Conservation (phyloP, 441 rosid species). For the Melastoma candidum region DNA sequence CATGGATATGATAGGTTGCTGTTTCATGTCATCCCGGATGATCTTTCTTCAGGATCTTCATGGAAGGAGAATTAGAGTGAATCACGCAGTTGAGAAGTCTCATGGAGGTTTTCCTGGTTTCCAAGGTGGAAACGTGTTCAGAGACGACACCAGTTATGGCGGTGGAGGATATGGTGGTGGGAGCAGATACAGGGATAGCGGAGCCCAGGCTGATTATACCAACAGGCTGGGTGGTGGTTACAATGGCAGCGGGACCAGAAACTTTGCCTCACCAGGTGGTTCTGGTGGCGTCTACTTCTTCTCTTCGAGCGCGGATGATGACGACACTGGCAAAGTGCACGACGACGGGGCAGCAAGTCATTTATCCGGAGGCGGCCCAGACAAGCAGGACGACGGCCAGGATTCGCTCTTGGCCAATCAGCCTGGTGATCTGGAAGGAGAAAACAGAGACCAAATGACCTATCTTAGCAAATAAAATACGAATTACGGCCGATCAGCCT, state of each 20-base stretch:
- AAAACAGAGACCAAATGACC: too few relatives aligned
- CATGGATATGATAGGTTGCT: not conserved
- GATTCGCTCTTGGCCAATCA: too few relatives aligned
- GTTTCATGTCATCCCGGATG: not conserved
- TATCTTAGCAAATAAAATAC: too few relatives aligned
- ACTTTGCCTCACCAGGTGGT: not conserved
- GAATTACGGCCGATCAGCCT: too few relatives aligned
- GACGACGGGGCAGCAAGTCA: conserved; percentile 1
- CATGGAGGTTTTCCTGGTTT: conserved; percentile 5
- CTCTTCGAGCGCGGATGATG: conserved; percentile 1
- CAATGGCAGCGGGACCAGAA: not conserved
- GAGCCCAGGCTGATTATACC: not conserved
- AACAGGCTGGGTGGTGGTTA: conserved; percentile 3
- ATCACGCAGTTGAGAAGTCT: conserved; percentile 13
- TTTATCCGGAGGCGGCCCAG: too few relatives aligned
- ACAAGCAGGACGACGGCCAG: too few relatives aligned
- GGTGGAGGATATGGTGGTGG: conserved; percentile 1
- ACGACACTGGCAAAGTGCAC: not conserved
- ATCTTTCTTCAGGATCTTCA: conserved; percentile 13
- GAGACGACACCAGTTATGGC: not conserved
- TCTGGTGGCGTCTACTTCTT: not conserved
- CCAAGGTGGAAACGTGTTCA: conserved; percentile 1
- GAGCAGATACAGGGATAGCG: not conserved
- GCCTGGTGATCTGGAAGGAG: too few relatives aligned
- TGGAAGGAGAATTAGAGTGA: conserved; percentile 14